Conservation (phyloP, 2,329 filamentous ascomycete genomes). For the Hortaea werneckii region DNA sequence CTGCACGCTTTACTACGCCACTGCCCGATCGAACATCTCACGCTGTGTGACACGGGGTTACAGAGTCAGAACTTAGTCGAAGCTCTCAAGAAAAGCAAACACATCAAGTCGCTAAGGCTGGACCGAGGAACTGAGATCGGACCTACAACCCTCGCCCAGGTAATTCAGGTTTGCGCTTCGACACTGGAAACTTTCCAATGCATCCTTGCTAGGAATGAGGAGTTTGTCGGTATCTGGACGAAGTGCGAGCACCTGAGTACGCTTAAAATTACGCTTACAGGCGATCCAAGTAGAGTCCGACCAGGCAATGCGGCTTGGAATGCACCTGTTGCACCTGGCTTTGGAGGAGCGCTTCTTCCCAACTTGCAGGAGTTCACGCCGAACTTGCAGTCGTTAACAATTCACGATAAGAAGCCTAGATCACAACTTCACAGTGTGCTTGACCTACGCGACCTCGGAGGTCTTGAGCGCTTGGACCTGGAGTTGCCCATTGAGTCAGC, state of each 20-base stretch:
- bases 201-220: background rate
- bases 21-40: slow-evolving; percentile 26
- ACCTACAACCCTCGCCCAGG: background rate
- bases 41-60: slow-evolving; percentile 24
- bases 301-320: too few species aligned
- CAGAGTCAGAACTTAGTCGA: slow-evolving; percentile 10
- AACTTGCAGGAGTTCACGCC: background rate
- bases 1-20: slow-evolving; percentile 27
- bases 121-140: slow-evolving; percentile 10
- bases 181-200: slow-evolving; percentile 1
- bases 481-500: background rate
- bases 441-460: background rate
- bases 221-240: background rate
- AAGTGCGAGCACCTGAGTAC: background rate
- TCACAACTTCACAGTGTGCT: background rate
- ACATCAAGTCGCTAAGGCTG: slow-evolving; percentile 11
- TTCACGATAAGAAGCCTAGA: background rate
- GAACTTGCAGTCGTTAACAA: slow-evolving; percentile 3
- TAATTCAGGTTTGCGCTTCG: background rate
- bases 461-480: slow-evolving; percentile 1
- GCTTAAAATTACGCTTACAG: background rate
- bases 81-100: slow-evolving; percentile 8
- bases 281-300: background rate
- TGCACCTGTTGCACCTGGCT: too few species aligned
- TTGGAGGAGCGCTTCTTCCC: too few species aligned